phyloP scores from a whole-genome alignment of 1,139 yeast species.

The Yamadazyma triangularis region DNA sequence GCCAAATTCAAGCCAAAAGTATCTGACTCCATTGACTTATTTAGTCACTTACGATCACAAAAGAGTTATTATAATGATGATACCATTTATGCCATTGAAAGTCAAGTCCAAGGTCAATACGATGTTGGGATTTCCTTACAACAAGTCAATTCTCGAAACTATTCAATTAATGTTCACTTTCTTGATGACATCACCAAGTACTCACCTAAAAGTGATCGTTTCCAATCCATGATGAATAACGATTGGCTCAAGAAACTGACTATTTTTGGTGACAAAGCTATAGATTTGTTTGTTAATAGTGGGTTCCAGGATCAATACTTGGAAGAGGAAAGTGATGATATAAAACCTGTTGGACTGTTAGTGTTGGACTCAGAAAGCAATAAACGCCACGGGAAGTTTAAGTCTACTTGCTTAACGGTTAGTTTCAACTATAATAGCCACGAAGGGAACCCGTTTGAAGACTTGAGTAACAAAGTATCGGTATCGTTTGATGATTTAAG shows the following conservation, averaged over 20 bases:
- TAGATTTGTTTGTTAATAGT: conserved; percentile 10
- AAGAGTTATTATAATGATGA: conserved; percentile 2
- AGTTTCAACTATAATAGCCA: conserved; percentile 30
- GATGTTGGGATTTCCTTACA: conserved; percentile 7
- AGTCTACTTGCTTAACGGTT: conserved; percentile 30
- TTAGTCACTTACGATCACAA: conserved; percentile 5
- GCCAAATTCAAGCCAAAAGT: conserved; percentile 4
- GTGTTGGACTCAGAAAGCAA: not conserved
- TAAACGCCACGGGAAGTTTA: not conserved
- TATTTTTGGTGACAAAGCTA: conserved; percentile 11
- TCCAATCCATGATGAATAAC: conserved; percentile 14
- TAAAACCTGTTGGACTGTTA: not conserved
- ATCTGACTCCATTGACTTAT: conserved; percentile 3
- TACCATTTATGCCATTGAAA: conserved; percentile 4
- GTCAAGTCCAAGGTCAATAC: not conserved
- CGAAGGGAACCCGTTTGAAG: conserved; percentile 30
- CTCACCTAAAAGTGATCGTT: conserved; percentile 22
- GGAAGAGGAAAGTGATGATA: not conserved
- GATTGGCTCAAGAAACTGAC: conserved; percentile 8
- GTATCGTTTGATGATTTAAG: conserved; percentile 28
- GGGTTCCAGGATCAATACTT: conserved; percentile 12
- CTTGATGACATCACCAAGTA: conserved; percentile 37
- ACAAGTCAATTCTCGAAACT: conserved; percentile 10
- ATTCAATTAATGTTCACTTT: conserved; percentile 27
- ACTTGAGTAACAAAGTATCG: conserved; percentile 18